Conservation (phyloP, 345 rosid genomes). For the Linum trigynum region DNA sequence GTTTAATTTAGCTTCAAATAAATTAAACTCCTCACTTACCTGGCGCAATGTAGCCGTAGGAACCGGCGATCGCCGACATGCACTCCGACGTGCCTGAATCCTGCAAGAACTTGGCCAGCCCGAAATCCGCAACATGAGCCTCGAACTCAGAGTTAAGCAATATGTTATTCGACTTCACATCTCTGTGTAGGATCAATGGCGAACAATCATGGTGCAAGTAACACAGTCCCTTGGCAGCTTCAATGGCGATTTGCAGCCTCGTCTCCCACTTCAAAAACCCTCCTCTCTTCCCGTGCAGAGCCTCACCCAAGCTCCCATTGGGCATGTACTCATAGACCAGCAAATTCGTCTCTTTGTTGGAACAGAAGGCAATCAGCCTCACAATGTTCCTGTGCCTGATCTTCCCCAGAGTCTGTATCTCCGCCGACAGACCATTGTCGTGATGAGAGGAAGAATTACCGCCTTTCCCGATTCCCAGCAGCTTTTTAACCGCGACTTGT, state of each 20-base stretch:
- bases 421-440: conserved; percentile 54
- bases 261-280: conserved; percentile 42
- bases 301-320: conserved; percentile 63
- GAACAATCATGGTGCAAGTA: conserved; percentile 73
- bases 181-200: conserved; percentile 55
- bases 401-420: conserved; percentile 55
- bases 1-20: neutral
- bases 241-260: conserved; percentile 53
- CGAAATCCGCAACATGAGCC: conserved; percentile 72
- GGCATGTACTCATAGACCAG: conserved; percentile 64
- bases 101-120: conserved; percentile 55
- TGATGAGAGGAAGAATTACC: conserved; percentile 17
- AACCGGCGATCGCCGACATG: conserved; percentile 69
- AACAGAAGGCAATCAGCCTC: conserved; percentile 53
- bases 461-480: conserved; percentile 34
- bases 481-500: conserved; percentile 57
- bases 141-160: conserved; percentile 52
- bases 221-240: conserved; percentile 68
- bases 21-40: conserved; percentile 19
- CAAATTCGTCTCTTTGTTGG: conserved; percentile 52
- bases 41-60: conserved; percentile 76
- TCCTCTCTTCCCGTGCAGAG: conserved; percentile 51
- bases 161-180: conserved; percentile 68
- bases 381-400: conserved; percentile 67
- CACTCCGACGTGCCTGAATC: conserved; percentile 52